Evolutionary conservation across 2,329 filamentous ascomycete species (phyloP).

Genomic region (Arthrobotrys pseudoclavata): DNA sequence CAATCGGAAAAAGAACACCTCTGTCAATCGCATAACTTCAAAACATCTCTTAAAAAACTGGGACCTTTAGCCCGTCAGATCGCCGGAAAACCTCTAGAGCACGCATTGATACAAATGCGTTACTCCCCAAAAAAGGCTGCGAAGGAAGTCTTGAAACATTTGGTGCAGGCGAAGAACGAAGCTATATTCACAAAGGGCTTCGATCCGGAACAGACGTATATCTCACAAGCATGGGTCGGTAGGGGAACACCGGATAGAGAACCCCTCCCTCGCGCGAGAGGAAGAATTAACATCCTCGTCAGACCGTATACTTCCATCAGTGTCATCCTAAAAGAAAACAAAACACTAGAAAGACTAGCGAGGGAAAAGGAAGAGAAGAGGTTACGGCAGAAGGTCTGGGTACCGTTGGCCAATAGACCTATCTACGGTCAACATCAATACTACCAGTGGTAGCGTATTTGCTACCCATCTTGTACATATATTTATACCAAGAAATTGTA

Average conservation of each 20-base stretch:
- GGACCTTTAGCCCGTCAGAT: constrained; percentile 88
- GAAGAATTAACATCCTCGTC: constrained; percentile 76
- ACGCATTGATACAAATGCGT: constrained; percentile 93
- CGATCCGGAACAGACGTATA: constrained; percentile 89
- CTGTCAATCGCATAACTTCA: constrained; percentile 78
- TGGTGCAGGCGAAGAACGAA: constrained; percentile 84
- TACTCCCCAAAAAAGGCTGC: constrained; percentile 96
- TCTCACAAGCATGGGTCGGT: constrained; percentile 93
- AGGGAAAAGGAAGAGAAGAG: constrained; percentile 83
- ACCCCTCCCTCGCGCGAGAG: constrained; percentile 81
- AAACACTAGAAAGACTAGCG: constrained; percentile 84
- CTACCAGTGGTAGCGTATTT: constrained; percentile 80
- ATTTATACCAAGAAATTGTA: background rate
- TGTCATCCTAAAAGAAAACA: constrained; percentile 91
- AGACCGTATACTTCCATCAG: constrained; percentile 82
- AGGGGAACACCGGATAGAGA: constrained; percentile 75
- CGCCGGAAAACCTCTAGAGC: constrained; percentile 90
- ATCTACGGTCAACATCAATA: constrained; percentile 88
- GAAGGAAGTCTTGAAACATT: constrained; percentile 80
- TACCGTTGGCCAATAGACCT: constrained; percentile 86
- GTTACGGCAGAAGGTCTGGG: constrained; percentile 82
- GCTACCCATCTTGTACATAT: constrained; percentile 29
- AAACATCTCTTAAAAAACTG: constrained; percentile 93
- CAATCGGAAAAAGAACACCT: constrained; percentile 66
- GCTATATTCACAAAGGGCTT: constrained; percentile 86